Base-by-base conservation (phyloP, 2,329 filamentous ascomycete genomes). In the Alternaria panax region DNA sequence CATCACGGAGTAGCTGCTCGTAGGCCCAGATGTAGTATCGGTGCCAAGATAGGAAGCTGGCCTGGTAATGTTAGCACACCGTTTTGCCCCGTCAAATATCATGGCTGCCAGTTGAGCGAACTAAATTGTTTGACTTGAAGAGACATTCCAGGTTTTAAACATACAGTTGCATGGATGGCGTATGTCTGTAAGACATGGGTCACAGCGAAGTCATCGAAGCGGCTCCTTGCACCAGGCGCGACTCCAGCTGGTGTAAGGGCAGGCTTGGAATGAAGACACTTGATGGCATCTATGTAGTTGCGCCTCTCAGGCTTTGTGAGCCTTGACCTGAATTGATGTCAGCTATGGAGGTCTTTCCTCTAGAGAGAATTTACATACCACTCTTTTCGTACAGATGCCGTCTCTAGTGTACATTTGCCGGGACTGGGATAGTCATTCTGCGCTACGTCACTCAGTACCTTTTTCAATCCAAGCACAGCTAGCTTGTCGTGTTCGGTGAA, bases 11-110 rank as follows among this genome's bases (percentile, higher is more conserved):
- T 1, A 77, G 75, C 52, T 78, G 67, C 60, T 82, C 80, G 59
- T 79, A 81, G 5, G 70, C 63, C 69, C 80, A 77, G 8, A 73
- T 75, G 63, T 77, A 80, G 61, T 80, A 79, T 7, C 79, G 70
- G 60, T 81, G 79, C 79, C 79, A 80, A 4, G 63, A 42, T 30
- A 75, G 62, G 46, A 75, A 76, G 52, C 72, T 75, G 3, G 68
- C 72, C 64, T 73, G 36, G 6, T 1, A 7, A 14, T n/a, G 28
- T 46, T 40, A 54, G 18, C 45, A 32, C 7, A 6, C 27, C 12
- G 0, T 11, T 12, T 47, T 2, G 28, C 12, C 7, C n/a, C 4
- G 18, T 2, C 4, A 1, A 18, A 18, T 32, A 7, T 2, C 7
- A 20, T 22, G 5, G 7, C 14, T n/a, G n/a, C 22, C 16, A 8